Evolutionary conservation across 2,329 filamentous ascomycete genomes (phyloP), one percentile per base, ranked within the genome.

Genomic region (Pyrenophora seminiperda): DNA sequence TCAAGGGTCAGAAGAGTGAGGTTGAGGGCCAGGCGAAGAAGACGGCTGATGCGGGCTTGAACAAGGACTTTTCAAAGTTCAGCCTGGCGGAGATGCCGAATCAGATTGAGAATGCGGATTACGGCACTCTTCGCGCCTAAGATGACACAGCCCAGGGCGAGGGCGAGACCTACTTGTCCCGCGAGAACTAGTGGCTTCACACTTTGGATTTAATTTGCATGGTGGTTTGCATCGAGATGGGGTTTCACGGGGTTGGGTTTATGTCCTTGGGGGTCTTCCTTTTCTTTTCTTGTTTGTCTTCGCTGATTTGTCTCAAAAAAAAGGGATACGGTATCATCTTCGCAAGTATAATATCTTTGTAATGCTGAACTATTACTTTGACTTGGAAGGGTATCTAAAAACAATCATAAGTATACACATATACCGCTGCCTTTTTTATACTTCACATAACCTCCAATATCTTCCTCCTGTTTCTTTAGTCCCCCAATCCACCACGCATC

Each of bases 51-150:
- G 24, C 24, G 14, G 61, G 59, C 15, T 18, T 68, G 3, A 30
- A 41, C 0, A 62, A 64, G 33, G 61, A 62, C n/a, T 59, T 69
- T 24, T 51, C 56, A 33, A 63, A 68, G 50, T 56, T 71, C 37
- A 63, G 60, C 29, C 46, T 71, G 20, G 50, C 65, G 18, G 60
- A 61, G 32, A 54, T 71, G 29, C 63, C 69, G 2, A 72, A 69
- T 47, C 65, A 67, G 6, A 39, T 71, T n/a, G 51, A 55, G 2
- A 61, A 59, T 14, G 61, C 54, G 4, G 66, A 70, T 38, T 67
- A 65, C 13, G 66, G 67, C n/a, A 70, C 66, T 6, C 59, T 70
- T 18, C 34, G 29, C 14, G 49, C 49, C 3, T 52, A 51, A 18
- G 33, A 39, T 20, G 19, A 13, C 4, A 4, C 4, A 14, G 14